Percentiles rank a stretch among this genome's conserved stretches.
Conservation (phyloP, 805 yeast species). For the Kluyveromyces aestuarii region DNA sequence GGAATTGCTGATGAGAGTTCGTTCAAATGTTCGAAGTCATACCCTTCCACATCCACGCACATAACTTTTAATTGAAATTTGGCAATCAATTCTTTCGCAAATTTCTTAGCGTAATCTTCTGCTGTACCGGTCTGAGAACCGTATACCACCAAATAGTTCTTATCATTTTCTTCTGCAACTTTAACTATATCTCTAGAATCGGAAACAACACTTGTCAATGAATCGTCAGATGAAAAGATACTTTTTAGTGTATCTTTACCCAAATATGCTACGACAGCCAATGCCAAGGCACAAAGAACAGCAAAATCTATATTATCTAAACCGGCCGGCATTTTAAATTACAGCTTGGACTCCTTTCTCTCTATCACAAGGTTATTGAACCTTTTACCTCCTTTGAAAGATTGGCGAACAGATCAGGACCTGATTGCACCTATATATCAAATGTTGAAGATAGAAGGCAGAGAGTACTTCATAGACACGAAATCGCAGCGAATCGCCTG, state of each 20-base stretch:
- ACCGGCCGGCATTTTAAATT: constrained; percentile 34
- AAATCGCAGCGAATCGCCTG: background rate
- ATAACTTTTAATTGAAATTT: constrained; percentile 74
- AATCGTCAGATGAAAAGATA: constrained; percentile 25
- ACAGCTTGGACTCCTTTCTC: background rate
- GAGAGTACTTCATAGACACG: background rate
- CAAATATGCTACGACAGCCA: constrained; percentile 59
- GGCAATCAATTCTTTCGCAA: constrained; percentile 79
- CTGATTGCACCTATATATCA: background rate
- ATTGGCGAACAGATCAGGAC: background rate
- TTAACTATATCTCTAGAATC: constrained; percentile 50
- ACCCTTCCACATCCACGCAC: constrained; percentile 83
- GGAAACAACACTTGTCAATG: constrained; percentile 29
- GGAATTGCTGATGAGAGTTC: constrained; percentile 48
- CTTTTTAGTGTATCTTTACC: constrained; percentile 48
- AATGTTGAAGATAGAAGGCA: background rate
- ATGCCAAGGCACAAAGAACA: constrained; percentile 54
- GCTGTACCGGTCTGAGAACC: constrained; percentile 99
- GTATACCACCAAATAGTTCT: constrained; percentile 71
- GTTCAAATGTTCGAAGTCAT: constrained; percentile 70
- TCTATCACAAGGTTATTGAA: background rate
- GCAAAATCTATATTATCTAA: constrained; percentile 65
- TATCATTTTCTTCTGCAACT: constrained; percentile 49
- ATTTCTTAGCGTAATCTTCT: constrained; percentile 88
- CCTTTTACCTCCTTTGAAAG: background rate